phyloP scores from a whole-genome alignment of 768 basidiomycete genomes.

The Xerocomus spinulosus region DNA sequence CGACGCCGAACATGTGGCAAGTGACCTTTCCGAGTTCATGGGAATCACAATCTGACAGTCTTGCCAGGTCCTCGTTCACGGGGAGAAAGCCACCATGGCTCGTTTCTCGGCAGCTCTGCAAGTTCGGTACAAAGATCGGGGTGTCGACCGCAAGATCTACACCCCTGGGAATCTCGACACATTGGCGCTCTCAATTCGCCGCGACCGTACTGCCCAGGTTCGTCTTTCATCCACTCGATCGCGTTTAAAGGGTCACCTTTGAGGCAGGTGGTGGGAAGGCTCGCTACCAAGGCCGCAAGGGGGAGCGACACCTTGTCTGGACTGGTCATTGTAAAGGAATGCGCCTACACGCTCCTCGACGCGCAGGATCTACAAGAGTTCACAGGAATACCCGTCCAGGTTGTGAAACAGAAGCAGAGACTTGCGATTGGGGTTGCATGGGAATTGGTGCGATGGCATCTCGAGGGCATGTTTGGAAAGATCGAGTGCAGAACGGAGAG shows the following conservation, averaged over 20 bases:
- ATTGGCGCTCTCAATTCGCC: constrained; percentile 77
- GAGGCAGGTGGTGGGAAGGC: constrained; percentile 75
- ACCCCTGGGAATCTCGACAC: constrained; percentile 89
- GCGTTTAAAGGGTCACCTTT: not conserved
- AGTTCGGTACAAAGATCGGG: constrained; percentile 75
- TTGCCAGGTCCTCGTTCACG: constrained; percentile 82
- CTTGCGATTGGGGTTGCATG: constrained; percentile 79
- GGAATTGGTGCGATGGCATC: constrained; percentile 92
- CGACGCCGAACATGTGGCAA: constrained; percentile 83
- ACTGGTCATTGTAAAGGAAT: constrained; percentile 84
- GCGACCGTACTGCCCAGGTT: constrained; percentile 88
- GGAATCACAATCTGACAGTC: no score
- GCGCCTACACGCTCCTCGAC: constrained; percentile 90
- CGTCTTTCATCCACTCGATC: constrained; percentile 9
- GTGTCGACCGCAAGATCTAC: constrained; percentile 91
- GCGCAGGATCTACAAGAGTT: constrained; percentile 86
- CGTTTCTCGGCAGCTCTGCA: constrained; percentile 81
- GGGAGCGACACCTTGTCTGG: constrained; percentile 74
- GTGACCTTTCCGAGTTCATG: constrained; percentile 33
- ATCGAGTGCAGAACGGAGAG: constrained; percentile 67
- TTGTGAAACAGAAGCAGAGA: constrained; percentile 80
- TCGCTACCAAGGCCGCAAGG: constrained; percentile 72
- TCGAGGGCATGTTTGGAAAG: constrained; percentile 90
- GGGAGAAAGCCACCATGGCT: constrained; percentile 88
- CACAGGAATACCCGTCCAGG: constrained; percentile 79